A percentile compares a stretch with the other conserved stretches of the same genome.
Conservation (phyloP, 208 protist species). For the Angomonas ambiguus region DNA sequence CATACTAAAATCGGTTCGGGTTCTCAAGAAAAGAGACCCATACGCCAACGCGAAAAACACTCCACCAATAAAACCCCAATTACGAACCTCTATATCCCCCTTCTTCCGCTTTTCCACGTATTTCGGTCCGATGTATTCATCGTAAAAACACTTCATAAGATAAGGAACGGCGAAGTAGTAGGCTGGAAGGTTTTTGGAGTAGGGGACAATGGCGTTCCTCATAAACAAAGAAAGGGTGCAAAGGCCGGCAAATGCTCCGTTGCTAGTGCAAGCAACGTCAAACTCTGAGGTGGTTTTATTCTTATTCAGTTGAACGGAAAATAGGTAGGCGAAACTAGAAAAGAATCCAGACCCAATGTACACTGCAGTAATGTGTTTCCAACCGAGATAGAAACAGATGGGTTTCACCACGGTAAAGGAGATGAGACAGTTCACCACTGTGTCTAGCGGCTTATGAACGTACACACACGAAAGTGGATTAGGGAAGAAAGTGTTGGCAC, state of each 20-base stretch:
- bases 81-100: conserved; percentile 63
- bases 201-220: conserved; percentile 58
- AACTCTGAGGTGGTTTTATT: conserved; percentile 46
- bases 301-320: conserved; percentile 45
- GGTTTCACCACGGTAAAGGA: conserved; percentile 62
- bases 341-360: conserved; percentile 72
- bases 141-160: conserved; percentile 64
- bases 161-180: conserved; percentile 55
- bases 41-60: conserved; percentile 79
- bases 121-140: conserved; percentile 71
- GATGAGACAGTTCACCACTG: conserved; percentile 48
- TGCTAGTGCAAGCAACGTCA: conserved; percentile 66
- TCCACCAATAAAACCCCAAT: conserved; percentile 81
- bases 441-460: conserved; percentile 47
- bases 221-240: conserved; percentile 63
- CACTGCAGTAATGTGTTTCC: conserved; percentile 41
- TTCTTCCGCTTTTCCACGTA: conserved; percentile 43
- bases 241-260: conserved; percentile 72
- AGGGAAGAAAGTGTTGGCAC: conserved; percentile 39
- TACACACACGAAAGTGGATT: conserved; percentile 84
- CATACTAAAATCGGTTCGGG: conserved; percentile 34
- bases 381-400: conserved; percentile 49
- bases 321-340: conserved; percentile 81
- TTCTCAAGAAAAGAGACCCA: conserved; percentile 57
- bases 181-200: conserved; percentile 39